Conservation (phyloP, 495 filamentous ascomycete genomes). For the Aspergillus campestris region DNA sequence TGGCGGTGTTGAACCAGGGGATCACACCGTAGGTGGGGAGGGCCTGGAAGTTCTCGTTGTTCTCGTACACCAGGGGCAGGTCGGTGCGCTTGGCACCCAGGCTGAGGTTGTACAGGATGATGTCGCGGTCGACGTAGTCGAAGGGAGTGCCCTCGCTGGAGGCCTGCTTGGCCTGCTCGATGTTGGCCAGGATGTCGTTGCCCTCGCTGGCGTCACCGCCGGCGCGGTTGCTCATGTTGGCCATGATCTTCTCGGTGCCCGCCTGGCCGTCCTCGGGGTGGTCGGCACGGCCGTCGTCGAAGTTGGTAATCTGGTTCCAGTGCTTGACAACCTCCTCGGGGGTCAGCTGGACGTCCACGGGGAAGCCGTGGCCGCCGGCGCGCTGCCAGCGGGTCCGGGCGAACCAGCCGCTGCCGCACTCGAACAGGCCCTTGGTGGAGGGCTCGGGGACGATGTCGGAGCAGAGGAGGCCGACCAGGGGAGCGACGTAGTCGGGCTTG, state of each 20-base stretch:
- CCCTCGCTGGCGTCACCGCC: constrained; percentile 33
- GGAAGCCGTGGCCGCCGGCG: constrained; percentile 84
- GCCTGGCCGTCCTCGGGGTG: constrained; percentile 73
- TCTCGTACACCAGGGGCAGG: constrained; percentile 80
- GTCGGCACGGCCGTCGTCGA: constrained; percentile 85
- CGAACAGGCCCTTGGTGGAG: constrained; percentile 84
- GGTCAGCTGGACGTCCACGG: constrained; percentile 74
- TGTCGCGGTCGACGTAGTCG: constrained; percentile 74
- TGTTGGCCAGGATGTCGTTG: constrained; percentile 53
- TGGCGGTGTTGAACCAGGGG: constrained; percentile 77
- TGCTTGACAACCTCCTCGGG: constrained; percentile 75
- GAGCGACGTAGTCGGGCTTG: constrained; percentile 98
- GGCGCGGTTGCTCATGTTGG: constrained; percentile 73
- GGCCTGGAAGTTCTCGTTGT: constrained; percentile 80
- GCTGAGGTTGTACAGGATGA: constrained; percentile 93
- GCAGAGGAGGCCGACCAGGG: constrained; percentile 77
- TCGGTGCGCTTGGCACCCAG: constrained; percentile 91
- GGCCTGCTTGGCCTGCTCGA: constrained; percentile 66
- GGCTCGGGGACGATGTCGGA: constrained; percentile 81
- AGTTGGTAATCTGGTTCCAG: constrained; percentile 76
- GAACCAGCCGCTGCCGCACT: constrained; percentile 94
- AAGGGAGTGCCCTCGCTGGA: constrained; percentile 70
- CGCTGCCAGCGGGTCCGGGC: constrained; percentile 92
- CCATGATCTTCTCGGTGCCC: constrained; percentile 80
- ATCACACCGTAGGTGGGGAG: constrained; percentile 93